These are phyloP conservation scores for Lepidium aucheri DNA, from an alignment of 345 rosid genomes.

Conservation along the genomic window DNA sequence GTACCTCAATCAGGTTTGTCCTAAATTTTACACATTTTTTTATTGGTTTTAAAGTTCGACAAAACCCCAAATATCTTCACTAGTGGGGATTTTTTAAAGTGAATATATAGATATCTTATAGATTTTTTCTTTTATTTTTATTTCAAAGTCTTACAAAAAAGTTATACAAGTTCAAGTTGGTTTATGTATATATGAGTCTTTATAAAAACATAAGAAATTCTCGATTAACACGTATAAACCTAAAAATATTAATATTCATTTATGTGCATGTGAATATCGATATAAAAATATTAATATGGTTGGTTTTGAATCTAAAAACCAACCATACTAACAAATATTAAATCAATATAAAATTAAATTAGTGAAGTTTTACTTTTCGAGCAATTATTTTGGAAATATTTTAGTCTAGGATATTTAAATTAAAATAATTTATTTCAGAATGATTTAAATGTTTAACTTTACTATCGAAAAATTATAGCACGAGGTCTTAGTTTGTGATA, in stretches of 20 bases:
- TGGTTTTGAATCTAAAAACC: no score
- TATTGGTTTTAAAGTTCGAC: neutral
- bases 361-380: no score
- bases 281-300: no score
- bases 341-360: no score
- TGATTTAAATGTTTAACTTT: no score
- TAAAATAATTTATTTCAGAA: no score
- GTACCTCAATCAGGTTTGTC: constrained; percentile 51
- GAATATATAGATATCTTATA: neutral
- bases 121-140: neutral
- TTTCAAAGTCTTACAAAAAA: neutral
- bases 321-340: no score
- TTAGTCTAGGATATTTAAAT: no score
- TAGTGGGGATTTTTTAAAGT: neutral
- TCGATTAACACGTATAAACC: constrained; percentile 3
- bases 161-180: constrained; percentile 5
- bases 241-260: neutral
- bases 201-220: neutral
- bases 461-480: no score
- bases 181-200: neutral
- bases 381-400: no score
- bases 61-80: neutral
- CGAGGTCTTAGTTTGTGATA: no score
- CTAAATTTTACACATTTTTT: neutral
- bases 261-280: constrained; percentile 13